Percentiles rank a stretch among this genome's conserved stretches.
These are phyloP conservation scores for Cordyceps farinosa DNA, from an alignment of 2,329 filamentous ascomycete species.

Conservation along the genomic window DNA sequence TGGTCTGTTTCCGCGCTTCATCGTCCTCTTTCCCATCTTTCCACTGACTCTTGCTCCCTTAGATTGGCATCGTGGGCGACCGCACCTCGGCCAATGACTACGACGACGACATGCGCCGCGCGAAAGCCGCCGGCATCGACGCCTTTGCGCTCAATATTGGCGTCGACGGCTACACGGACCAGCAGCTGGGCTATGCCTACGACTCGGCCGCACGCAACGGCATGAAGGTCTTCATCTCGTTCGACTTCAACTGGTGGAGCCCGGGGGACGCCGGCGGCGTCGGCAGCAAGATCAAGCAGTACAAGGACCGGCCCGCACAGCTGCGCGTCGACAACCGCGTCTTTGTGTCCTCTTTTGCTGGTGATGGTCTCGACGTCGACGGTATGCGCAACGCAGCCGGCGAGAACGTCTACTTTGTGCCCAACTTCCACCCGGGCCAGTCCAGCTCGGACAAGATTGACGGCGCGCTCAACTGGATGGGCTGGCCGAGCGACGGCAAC, in stretches of 20 bases:
- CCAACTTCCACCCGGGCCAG: conserved; percentile 45
- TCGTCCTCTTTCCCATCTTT: not conserved
- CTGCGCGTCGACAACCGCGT: conserved; percentile 46
- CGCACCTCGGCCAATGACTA: conserved; percentile 41
- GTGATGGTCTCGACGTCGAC: conserved; percentile 43
- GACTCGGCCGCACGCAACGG: conserved; percentile 35
- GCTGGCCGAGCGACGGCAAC: conserved; percentile 42
- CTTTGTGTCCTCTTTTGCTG: conserved; percentile 53
- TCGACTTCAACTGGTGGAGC: conserved; percentile 51
- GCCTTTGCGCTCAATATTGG: conserved; percentile 51
- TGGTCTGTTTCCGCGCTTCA: conserved; percentile 27
- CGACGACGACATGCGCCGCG: conserved; percentile 44
- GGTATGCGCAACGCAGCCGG: conserved; percentile 42
- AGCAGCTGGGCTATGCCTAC: conserved; percentile 17
- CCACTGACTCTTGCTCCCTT: not conserved
- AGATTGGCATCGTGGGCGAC: conserved; percentile 44
- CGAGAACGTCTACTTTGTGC: conserved; percentile 44
- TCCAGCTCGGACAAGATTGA: conserved; percentile 39
- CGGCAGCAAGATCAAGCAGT: conserved; percentile 44
- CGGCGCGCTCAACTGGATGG: conserved; percentile 45
- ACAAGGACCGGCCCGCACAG: conserved; percentile 41
- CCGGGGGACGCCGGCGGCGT: conserved; percentile 35
- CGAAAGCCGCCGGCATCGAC: conserved; percentile 43
- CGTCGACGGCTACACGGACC: conserved; percentile 36
- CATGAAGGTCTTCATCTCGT: conserved; percentile 53